phyloP scores from a whole-genome alignment of 495 filamentous ascomycete genomes.

The Penicillium coffeae region DNA sequence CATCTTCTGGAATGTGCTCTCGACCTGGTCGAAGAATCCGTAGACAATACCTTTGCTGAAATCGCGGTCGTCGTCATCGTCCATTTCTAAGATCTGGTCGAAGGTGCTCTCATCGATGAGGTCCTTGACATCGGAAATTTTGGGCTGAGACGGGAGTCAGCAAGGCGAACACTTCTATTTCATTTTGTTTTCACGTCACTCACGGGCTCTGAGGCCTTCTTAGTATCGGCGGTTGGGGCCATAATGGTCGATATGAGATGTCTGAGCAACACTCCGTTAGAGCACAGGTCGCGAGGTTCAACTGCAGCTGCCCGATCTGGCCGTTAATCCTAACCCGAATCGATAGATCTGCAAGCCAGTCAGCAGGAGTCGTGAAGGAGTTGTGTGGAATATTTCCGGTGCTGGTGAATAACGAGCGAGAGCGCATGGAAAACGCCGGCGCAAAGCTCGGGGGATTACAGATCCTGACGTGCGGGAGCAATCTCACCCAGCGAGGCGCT shows the following conservation, averaged over 20 bases:
- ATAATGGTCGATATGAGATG: conserved; percentile 10
- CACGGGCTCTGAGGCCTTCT: conserved; percentile 28
- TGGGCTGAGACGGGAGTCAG: conserved; percentile 28
- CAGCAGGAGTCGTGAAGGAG: neutral
- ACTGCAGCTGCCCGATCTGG: conserved; percentile 12
- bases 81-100: conserved; percentile 95
- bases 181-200: conserved; percentile 1
- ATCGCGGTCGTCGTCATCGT: conserved; percentile 74
- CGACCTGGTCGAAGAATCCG: conserved; percentile 90
- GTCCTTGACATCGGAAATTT: conserved; percentile 56
- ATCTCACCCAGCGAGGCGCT: neutral
- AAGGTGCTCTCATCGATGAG: conserved; percentile 77
- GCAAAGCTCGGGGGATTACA: neutral
- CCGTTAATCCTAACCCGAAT: conserved; percentile 8
- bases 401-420: neutral
- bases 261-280: neutral
- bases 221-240: conserved; percentile 29
- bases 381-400: neutral
- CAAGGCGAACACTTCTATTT: neutral
- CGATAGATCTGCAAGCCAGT: neutral
- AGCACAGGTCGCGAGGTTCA: conserved; percentile 2
- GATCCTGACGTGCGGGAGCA: neutral
- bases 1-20: conserved; percentile 83
- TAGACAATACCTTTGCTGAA: conserved; percentile 84
- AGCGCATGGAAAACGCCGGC: neutral